Conservation (phyloP, 2,329 filamentous ascomycete genomes). For the Hortaea sp. region DNA sequence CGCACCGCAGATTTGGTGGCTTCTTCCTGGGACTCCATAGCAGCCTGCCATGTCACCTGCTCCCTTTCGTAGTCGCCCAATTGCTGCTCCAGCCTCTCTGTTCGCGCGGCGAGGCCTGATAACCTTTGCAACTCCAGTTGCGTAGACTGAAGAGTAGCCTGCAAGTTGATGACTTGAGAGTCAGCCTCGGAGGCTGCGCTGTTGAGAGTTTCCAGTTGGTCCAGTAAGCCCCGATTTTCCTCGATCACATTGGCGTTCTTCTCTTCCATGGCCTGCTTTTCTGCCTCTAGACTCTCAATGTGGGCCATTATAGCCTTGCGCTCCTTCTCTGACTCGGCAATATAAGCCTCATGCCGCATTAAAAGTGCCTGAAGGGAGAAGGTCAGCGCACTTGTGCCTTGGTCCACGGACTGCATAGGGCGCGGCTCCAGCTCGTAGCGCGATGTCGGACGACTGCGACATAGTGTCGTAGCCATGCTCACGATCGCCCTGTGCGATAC, state of each 20-base stretch:
- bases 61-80: slow-evolving; percentile 71
- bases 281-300: slow-evolving; percentile 64
- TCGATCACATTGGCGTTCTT: slow-evolving; percentile 69
- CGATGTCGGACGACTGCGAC: too few relatives aligned
- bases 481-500: not conserved
- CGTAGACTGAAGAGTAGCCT: slow-evolving; percentile 64
- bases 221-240: slow-evolving; percentile 71
- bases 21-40: slow-evolving; percentile 56
- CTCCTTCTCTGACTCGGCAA: slow-evolving; percentile 83
- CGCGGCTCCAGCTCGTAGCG: slow-evolving; percentile 1
- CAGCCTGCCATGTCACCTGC: slow-evolving; percentile 61
- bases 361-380: slow-evolving; percentile 75
- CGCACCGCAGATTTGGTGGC: slow-evolving; percentile 70
- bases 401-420: slow-evolving; percentile 5
- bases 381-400: slow-evolving; percentile 51
- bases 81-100: slow-evolving; percentile 70
- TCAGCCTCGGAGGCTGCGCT: slow-evolving; percentile 70
- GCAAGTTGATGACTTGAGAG: slow-evolving; percentile 64
- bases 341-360: slow-evolving; percentile 85
- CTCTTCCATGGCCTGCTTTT: slow-evolving; percentile 60
- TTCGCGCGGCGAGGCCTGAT: slow-evolving; percentile 61
- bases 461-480: too few relatives aligned
- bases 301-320: slow-evolving; percentile 60
- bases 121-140: slow-evolving; percentile 68
- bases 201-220: slow-evolving; percentile 80